phyloP scores from a whole-genome alignment of 192 early-diverging fungal species.

The Rhizophlyctis rosea region DNA sequence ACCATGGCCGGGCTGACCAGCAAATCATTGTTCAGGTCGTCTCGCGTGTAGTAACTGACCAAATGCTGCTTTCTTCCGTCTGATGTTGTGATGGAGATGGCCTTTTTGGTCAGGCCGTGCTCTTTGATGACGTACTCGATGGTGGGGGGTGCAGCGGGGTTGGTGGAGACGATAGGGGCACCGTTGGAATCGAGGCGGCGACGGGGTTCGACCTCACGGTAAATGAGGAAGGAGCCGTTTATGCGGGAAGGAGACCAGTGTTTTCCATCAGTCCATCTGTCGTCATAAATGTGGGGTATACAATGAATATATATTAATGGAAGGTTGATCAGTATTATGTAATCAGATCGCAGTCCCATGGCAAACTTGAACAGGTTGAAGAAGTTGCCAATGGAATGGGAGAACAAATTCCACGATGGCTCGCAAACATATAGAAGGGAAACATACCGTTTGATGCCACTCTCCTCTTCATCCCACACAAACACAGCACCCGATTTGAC shows the following conservation, averaged over 20 bases:
- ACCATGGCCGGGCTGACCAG: slow-evolving; percentile 68
- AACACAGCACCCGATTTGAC: slow-evolving; percentile 85
- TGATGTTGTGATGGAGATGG: slow-evolving; percentile 78
- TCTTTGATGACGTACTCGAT: slow-evolving; percentile 60
- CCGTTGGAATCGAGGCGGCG: slow-evolving; percentile 45
- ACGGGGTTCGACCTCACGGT: slow-evolving; percentile 77
- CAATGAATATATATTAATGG: too few species aligned
- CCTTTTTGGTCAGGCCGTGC: slow-evolving; percentile 85
- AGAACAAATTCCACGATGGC: too few species aligned
- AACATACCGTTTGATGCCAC: slow-evolving; percentile 72
- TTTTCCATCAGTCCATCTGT: slow-evolving; percentile 87
- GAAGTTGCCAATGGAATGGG: too few species aligned
- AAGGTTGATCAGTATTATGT: too few species aligned
- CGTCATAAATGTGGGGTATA: too few species aligned
- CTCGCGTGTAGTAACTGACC: slow-evolving; percentile 86
- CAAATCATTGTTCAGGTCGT: slow-evolving; percentile 64
- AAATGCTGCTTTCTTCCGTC: slow-evolving; percentile 80
- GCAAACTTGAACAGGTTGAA: too few species aligned
- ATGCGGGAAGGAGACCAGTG: slow-evolving; percentile 87
- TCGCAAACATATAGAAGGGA: too few species aligned
- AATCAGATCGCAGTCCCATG: too few species aligned
- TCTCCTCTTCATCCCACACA: slow-evolving; percentile 88
- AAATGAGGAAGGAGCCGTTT: slow-evolving; percentile 83
- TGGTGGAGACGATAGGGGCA: too few species aligned
- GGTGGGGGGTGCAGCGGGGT: slow-evolving; percentile 7